Evolutionary conservation across 1,284 basidiomycete genomes (phyloP).

Genomic region (Dichomitus squalens): DNA sequence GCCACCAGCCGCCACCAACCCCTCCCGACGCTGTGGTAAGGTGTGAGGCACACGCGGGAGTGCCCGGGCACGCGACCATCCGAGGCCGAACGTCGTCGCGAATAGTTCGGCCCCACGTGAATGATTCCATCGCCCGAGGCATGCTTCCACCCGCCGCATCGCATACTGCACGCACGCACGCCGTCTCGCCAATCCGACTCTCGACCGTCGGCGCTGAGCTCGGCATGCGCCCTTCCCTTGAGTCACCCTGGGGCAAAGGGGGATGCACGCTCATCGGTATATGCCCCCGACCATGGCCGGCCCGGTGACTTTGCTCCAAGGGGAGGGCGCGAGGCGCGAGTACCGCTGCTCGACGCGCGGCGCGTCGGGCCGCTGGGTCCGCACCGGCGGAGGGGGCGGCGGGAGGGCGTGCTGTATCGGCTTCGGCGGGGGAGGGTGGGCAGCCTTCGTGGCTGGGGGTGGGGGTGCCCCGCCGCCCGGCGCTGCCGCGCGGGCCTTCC

Average conservation of each 20-base stretch:
- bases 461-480: slow-evolving; percentile 24
- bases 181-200: not conserved
- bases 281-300: slow-evolving; percentile 63
- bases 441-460: slow-evolving; percentile 9
- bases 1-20: too few relatives aligned
- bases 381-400: slow-evolving; percentile 18
- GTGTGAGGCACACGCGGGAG: too few relatives aligned
- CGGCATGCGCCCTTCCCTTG: too few relatives aligned
- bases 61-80: not conserved
- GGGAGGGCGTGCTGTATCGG: slow-evolving; percentile 23
- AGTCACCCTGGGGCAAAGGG: too few relatives aligned
- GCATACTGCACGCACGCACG: not conserved
- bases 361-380: slow-evolving; percentile 4
- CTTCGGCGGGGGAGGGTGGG: slow-evolving; percentile 8
- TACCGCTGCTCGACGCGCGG: slow-evolving; percentile 52
- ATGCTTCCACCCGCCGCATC: not conserved
- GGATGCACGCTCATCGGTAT: slow-evolving; percentile 50
- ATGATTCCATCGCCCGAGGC: not conserved
- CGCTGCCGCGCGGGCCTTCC: slow-evolving; percentile 63
- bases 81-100: slow-evolving; percentile 4
- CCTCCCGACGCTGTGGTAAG: too few relatives aligned
- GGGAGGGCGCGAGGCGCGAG: slow-evolving; percentile 62
- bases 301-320: slow-evolving; percentile 74
- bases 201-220: too few relatives aligned
- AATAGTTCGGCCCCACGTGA: slow-evolving; percentile 1